Evolutionary conservation across 345 rosid genomes (phyloP).

Genomic region (Salix suchowensis): DNA sequence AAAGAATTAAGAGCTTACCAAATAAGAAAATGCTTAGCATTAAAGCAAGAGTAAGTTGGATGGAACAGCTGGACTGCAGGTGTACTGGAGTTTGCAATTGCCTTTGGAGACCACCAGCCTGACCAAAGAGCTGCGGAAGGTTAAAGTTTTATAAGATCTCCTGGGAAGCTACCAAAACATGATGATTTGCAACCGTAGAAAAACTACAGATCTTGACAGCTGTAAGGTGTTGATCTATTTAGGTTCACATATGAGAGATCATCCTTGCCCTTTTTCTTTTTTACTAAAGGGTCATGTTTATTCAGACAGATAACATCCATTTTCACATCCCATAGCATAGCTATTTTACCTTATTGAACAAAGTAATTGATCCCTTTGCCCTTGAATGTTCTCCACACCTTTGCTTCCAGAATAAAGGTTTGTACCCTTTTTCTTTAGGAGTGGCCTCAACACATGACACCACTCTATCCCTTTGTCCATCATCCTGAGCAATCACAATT

Average conservation of each 20-base stretch:
- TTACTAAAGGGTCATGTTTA: not conserved
- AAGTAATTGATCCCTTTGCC: slow-evolving; percentile 27
- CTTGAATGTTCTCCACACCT: slow-evolving; percentile 43
- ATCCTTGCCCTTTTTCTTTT: not conserved
- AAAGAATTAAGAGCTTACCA: slow-evolving; percentile 37
- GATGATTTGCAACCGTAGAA: slow-evolving; percentile 1
- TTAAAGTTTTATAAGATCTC: slow-evolving; percentile 9
- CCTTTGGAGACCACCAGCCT: slow-evolving; percentile 41
- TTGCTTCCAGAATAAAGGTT: slow-evolving; percentile 48
- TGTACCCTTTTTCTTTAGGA: slow-evolving; percentile 68
- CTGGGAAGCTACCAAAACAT: not conserved
- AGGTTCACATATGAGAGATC: not conserved
- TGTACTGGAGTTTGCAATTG: slow-evolving; percentile 41
- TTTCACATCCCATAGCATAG: not conserved
- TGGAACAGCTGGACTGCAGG: slow-evolving; percentile 45
- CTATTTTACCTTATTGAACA: slow-evolving; percentile 45
- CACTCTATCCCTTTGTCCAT: slow-evolving; percentile 28
- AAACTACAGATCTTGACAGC: not conserved
- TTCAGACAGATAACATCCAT: not conserved
- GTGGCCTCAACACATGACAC: slow-evolving; percentile 41
- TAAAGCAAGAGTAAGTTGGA: slow-evolving; percentile 59
- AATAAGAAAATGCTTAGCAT: slow-evolving; percentile 61
- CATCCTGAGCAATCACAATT: slow-evolving; percentile 42
- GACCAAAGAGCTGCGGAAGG: slow-evolving; percentile 42
- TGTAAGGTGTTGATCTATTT: not conserved